Percentiles rank a stretch among this genome's conserved stretches.
Evolutionary conservation across 768 basidiomycete genomes (phyloP).

Genomic region (Boletales sp.): DNA sequence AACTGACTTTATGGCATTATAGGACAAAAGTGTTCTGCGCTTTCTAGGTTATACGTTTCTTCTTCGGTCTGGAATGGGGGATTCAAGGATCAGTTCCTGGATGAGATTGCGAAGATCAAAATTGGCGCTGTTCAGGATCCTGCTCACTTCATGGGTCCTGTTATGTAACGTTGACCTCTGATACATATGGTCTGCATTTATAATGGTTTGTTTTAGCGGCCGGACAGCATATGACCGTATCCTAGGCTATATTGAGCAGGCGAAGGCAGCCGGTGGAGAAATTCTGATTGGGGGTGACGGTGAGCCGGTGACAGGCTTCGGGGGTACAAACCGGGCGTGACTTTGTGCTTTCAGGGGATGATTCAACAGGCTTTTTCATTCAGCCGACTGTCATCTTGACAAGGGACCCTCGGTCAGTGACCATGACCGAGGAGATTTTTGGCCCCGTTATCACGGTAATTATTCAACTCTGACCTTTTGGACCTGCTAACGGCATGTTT

Average conservation of each 20-base stretch:
- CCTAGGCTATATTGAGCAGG: constrained; percentile 76
- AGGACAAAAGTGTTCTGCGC: constrained; percentile 97
- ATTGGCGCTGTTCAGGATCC: constrained; percentile 77
- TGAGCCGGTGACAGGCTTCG: constrained; percentile 25
- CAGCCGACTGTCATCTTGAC: constrained; percentile 93
- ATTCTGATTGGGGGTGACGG: constrained; percentile 82
- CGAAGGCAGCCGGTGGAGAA: constrained; percentile 86
- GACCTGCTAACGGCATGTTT: neutral
- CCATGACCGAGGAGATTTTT: constrained; percentile 95
- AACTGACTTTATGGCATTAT: neutral
- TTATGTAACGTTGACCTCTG: constrained; percentile 58
- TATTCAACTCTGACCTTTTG: constrained; percentile 11
- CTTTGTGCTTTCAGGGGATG: constrained; percentile 53
- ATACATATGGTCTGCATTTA: neutral
- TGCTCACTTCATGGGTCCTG: constrained; percentile 90
- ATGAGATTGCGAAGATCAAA: constrained; percentile 79
- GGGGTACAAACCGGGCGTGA: neutral
- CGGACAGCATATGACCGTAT: constrained; percentile 89
- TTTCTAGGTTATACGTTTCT: constrained; percentile 91
- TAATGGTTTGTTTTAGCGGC: constrained; percentile 44
- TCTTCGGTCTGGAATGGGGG: constrained; percentile 77
- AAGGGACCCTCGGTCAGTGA: constrained; percentile 83
- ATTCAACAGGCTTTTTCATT: constrained; percentile 90
- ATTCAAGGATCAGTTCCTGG: constrained; percentile 77
- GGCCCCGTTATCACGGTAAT: constrained; percentile 89